A percentile compares a stretch with the other conserved stretches of the same genome.
Conservation (phyloP, 108 stramenopile species). For the Epipyxis sp. region DNA sequence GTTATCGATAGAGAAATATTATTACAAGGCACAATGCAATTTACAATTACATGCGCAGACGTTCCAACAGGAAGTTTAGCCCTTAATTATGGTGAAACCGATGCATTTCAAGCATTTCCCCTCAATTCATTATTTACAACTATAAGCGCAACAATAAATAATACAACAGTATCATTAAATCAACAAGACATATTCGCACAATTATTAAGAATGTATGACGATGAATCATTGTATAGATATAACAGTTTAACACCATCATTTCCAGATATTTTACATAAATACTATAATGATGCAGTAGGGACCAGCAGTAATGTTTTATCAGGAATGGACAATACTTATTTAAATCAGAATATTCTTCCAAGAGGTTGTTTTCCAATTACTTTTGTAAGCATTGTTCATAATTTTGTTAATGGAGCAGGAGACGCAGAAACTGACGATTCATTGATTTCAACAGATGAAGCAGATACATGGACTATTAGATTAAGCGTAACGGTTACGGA, state of each 20-base stretch:
- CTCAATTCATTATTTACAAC: slow-evolving; percentile 6
- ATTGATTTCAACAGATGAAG: too few species aligned
- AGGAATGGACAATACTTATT: not conserved
- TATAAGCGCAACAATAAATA: not conserved
- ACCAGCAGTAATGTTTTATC: not conserved
- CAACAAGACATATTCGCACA: too few species aligned
- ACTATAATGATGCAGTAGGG: not conserved
- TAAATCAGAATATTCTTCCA: not conserved
- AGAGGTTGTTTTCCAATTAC: not conserved
- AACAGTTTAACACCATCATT: not conserved
- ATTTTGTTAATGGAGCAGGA: not conserved
- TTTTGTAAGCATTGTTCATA: not conserved
- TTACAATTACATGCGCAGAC: too few species aligned
- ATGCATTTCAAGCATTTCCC: not conserved
- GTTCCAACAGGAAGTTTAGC: not conserved
- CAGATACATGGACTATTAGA: too few species aligned
- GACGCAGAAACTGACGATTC: not conserved
- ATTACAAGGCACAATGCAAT: not conserved
- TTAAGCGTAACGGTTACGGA: too few species aligned
- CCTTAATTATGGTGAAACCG: not conserved
- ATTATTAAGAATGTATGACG: not conserved
- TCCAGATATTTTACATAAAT: not conserved
- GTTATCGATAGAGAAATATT: not conserved
- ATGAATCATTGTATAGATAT: not conserved
- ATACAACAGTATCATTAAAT: not conserved